Evolutionary conservation across 2,329 filamentous ascomycete species (phyloP), one percentile per base, ranked within the genome.

Genomic region (Ilyonectria destructans): DNA sequence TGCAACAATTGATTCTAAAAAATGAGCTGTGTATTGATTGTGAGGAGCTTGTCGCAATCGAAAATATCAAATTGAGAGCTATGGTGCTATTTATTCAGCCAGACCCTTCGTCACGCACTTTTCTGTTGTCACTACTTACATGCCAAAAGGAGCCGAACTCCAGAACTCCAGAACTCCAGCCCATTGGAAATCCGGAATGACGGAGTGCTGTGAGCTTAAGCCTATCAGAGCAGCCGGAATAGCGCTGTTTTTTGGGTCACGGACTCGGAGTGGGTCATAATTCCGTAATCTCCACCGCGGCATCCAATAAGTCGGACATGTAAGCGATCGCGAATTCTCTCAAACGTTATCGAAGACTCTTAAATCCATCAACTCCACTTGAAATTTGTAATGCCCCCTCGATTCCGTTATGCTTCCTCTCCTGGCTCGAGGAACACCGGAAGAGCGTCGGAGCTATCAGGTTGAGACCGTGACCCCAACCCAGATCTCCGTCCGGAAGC

Each of bases 261-360:
- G 45, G 45, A 3, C 21, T 31, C 55, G 57, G 62, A 68, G 49
- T 58, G 54, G 54, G 45, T 31, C 23, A 59, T 69, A 66, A 62
- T 65, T 69, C 66, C 69, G 62, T 29, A 66, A 70, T 65, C 57
- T 65, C 65, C 61, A 58, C 49, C 48, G 37, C 29, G 61, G 37
- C 43, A 23, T 55, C 60, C 8, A 56, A 37, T 26, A 6, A 40
- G 37, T n/a, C 37, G 37, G 19, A 23, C 51, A 43, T 61, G 40
- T 58, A 68, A 69, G 40, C 59, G 21, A 29, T 21, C 23, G 31
- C 31, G 31, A 33, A 48, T 46, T 52, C 56, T 29, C 17, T 26
- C 12, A 35, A n/a, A 23, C 31, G 46, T 52, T 23, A 8, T 13
- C 21, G 45, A 4, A 17, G 26, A 26, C 6, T 26, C 26, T 5